Evolutionary conservation across 176 grass and related monocot genomes (phyloP).

Genomic region (Oryza nivara): DNA sequence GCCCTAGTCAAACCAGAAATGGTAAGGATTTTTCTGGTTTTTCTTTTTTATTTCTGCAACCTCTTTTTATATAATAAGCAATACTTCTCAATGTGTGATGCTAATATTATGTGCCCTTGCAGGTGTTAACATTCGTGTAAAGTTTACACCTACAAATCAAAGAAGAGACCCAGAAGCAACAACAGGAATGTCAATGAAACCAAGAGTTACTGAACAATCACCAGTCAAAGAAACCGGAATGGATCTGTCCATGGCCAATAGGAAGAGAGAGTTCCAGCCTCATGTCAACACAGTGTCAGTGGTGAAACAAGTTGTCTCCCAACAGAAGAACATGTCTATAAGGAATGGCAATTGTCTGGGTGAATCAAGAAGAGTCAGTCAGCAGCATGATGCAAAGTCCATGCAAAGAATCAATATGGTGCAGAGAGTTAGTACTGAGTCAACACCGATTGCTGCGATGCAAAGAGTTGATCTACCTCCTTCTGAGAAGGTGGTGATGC

Average conservation of each 20-base stretch:
- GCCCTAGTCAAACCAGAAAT: slow-evolving; percentile 25
- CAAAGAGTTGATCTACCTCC: neutral
- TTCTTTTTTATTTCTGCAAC: neutral
- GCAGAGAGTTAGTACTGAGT: neutral
- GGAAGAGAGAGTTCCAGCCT: neutral
- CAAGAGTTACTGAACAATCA: neutral
- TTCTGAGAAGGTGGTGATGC: neutral
- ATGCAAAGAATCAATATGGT: neutral
- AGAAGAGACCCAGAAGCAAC: neutral
- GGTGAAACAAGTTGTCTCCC: neutral
- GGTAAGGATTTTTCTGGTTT: neutral
- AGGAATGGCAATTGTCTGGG: neutral
- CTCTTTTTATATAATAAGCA: neutral
- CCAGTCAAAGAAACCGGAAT: neutral
- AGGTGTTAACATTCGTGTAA: neutral
- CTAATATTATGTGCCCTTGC: neutral
- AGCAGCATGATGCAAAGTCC: neutral
- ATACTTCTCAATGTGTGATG: neutral
- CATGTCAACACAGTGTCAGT: neutral
- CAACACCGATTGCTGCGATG: neutral
- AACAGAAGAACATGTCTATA: neutral
- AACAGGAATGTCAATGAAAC: neutral
- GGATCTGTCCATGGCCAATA: slow-evolving; percentile 3
- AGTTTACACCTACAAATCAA: neutral
- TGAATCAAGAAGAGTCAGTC: neutral